Percentiles rank a stretch among this genome's conserved stretches.
Evolutionary conservation across 148 eudicot species (phyloP).

Genomic region (Rhododendron griersonianum): DNA sequence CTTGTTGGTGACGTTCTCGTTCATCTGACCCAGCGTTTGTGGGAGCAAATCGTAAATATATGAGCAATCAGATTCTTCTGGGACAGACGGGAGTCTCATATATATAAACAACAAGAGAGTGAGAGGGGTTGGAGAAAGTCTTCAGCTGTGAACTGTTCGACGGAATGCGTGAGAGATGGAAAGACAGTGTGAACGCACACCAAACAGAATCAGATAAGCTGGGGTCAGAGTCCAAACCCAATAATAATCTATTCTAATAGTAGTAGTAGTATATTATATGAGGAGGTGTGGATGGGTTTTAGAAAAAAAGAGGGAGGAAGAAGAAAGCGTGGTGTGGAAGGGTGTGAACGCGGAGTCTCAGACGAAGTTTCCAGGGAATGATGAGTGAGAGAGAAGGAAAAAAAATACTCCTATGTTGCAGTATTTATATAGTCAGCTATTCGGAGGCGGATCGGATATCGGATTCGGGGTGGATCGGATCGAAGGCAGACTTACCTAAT

Average conservation of each 20-base stretch:
- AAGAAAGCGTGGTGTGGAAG: not conserved
- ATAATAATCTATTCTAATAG: not conserved
- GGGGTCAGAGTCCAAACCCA: not conserved
- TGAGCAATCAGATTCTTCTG: conserved; percentile 6
- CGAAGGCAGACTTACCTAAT: too few relatives aligned
- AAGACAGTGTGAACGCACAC: conserved; percentile 32
- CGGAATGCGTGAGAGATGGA: conserved; percentile 25
- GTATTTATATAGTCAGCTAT: too few relatives aligned
- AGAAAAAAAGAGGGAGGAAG: not conserved
- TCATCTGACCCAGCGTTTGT: conserved; percentile 21
- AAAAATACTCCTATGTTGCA: not conserved
- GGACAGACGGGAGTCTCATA: conserved; percentile 8
- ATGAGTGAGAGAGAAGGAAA: not conserved
- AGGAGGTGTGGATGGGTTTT: not conserved
- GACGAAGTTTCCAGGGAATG: not conserved
- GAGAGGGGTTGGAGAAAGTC: not conserved
- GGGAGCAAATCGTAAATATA: conserved; percentile 9
- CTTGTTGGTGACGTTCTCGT: conserved; percentile 3
- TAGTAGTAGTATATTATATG: too few relatives aligned
- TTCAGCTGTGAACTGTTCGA: conserved; percentile 32
- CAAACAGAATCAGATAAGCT: conserved; percentile 3
- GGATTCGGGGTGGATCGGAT: too few relatives aligned
- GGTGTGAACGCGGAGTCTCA: not conserved
- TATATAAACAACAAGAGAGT: not conserved
- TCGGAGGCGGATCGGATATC: too few relatives aligned